Base-by-base conservation (phyloP, 345 rosid species). In the Stellera chamaejasme region DNA sequence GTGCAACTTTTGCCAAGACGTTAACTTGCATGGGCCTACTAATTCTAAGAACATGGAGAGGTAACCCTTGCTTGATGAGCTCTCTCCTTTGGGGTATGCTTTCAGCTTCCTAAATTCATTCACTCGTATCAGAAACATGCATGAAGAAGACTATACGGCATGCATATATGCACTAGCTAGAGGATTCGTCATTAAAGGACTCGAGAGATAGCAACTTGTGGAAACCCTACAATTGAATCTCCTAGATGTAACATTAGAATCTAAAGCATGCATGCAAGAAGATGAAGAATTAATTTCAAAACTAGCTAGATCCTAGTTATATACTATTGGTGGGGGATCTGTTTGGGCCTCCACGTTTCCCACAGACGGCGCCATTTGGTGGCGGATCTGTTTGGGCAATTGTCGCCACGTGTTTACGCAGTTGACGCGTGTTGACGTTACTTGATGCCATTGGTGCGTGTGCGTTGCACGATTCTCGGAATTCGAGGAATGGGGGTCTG, bases 121-220 rank as follows among this genome's bases (percentile, higher is more conserved):
- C 39, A 32, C 9, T 32, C 39, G 3, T 32, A 8, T 32, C 39
- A 32, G 39, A 32, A 19, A 19, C 23, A 19, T 19, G 39, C 1
- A 32, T 32, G 39, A 32, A 19, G 23, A 19, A 19, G 23, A 19
- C 23, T 19, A n/a, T n/a, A n/a, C n/a, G n/a, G n/a, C n/a, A n/a
- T n/a, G n/a, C n/a, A n/a, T n/a, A n/a, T n/a, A n/a, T n/a, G n/a
- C n/a, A n/a, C n/a, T n/a, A n/a, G n/a, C n/a, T n/a, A n/a, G 59
- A 15, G 2, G 41, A 50, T 9, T 51, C 0, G 43, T 64, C 54
- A 12, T 44, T 1, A 13, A 74, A 73, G 42, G 57, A 43, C 2
- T 69, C 41, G 10, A 42, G 72, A 43, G 69, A 49, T 27, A 70
- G 60, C 63, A 70, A 27, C 3, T 65, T 50, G n/a, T 42, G 56